Evolutionary conservation across 768 basidiomycete species (phyloP), one percentile per base, ranked within the genome.

Genomic region (Botryobasidium botryosum): DNA sequence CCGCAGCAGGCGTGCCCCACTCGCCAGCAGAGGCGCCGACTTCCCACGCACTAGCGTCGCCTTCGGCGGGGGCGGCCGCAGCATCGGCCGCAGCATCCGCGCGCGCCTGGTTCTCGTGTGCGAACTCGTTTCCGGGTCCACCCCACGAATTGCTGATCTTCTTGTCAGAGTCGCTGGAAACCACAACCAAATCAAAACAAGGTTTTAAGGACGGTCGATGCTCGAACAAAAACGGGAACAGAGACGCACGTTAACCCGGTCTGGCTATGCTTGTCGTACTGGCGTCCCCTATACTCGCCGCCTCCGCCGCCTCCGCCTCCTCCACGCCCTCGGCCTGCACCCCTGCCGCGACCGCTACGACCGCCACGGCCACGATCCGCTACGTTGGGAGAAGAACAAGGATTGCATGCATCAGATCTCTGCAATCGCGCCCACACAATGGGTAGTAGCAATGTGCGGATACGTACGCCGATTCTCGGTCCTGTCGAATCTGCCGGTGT

Each of bases 111-210:
- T 60, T 63, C 61, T 96, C 91, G 27, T 68, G 70, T 64, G 79
- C 78, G 56, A 86, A 70, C 63, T 96, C 92, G 67, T 70, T 54
- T 82, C 87, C 54, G 90, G 84, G 51, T 90, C 86, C 85, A 52
- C 92, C 92, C 92, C 92, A 97, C 52, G 79, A 80, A 58, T 87
- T 82, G 60, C 86, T 81, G 55, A 91, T 65, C 68, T 86, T 87
- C 73, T 96, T 97, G 54, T 90, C 84, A 36, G 85, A 80, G 65
- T 97, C 92, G 60, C 85, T 90, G 53, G 45, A 48, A 46, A 51
- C n/a, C n/a, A n/a, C n/a, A 49, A 50, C 50, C 39, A 47, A 47
- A 45, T 45, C 10, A 6, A 24, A 41, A 40, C 12, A 32, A 12
- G 15, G 4, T 17, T 6, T 10, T 17, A 18, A 2, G 8, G 43